Base-by-base conservation (phyloP, 805 yeast genomes). In the Candida lessepsii region DNA sequence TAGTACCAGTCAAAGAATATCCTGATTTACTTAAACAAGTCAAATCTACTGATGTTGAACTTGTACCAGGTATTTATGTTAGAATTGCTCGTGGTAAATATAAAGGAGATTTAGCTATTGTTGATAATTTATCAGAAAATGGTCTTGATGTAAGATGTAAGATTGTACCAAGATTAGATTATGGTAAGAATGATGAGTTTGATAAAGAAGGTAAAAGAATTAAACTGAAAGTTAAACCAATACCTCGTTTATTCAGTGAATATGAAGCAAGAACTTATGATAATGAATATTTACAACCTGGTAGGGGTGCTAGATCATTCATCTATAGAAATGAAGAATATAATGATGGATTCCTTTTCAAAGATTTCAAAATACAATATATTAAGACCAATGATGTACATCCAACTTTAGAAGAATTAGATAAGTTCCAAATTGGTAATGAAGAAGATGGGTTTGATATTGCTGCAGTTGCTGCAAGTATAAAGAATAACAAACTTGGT, bases 121-220 rank as follows among this genome's bases (percentile, higher is more conserved):
- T 93, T 37, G 96, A 89, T 53, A 89, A 90, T 57, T 75, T 93
- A 47, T 85, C 95, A 45, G 98, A 93, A 56, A 91, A 87, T 57
- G 98, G 96, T 39, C 75, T 93, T 51, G 98, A 91, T 59, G 98
- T 88, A n/a, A 77, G 95, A 53, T 80, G 95, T 52, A 87, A 87
- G 57, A 71, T 93, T 48, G 95, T 93, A 24, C 99, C 99, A 26
- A 80, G 99, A 54, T 65, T 93, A 44, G 97, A 91, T 59, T 91
- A 93, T 61, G 96, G 96, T 42, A 79, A 81, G 49, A 70, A 74
- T 32, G 73, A 67, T 46, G 76, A 67, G 20, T 45, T 75, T 44
- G 86, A 80, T 46, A 51, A 54, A 26, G 67, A 66, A 15, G 83
- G 80, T 17, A 56, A 42, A 36, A 54, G 57, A 44, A 56, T 66